Base-by-base conservation (phyloP, 2,329 filamentous ascomycete genomes). In the Ophiostoma triangulosporum region DNA sequence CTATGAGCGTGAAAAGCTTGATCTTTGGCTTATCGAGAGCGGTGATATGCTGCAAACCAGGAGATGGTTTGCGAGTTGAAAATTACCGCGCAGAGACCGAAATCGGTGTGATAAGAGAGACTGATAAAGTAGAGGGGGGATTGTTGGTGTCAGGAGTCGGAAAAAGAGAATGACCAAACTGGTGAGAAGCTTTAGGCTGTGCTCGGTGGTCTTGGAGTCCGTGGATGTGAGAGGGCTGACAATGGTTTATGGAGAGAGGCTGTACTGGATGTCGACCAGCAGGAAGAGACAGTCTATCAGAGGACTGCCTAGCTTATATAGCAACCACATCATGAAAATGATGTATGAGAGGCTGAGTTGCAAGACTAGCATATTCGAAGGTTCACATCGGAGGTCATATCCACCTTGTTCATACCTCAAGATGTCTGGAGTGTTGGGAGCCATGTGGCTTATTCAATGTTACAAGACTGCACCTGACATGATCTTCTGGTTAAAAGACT, bases 351-450 rank as follows among this genome's bases (percentile, higher is more conserved):
- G 38, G 38, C 12, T 43, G 38, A 43, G 3, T 12, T 6, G 17
- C 11, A 43, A 5, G 14, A 24, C 24, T 14, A 3, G 20, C 4
- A 24, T 43, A 24, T 12, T 43, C 24, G 11, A 3, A 14, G 11
- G 11, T 14, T 14, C 5, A 4, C 20, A 43, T 17, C 7, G 14
- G n/a, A 17, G 4, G n/a, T 11, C 33, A n/a, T 15, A 48, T 35
- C 32, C 27, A 24, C 22, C 33, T 20, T 27, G 24, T 43, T 50
- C 29, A 45, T 45, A 20, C 33, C 15, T 50, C 29, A 24, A 46
- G 46, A 38, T 55, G 46, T 50, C 54, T 55, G 50, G 50, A 36
- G 9, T 29, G 24, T 43, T 32, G 35, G 27, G 20, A 31, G 17
- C 20, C 26, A 46, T 38, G 50, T 52, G 54, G 46, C 29, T 31